Base-by-base conservation (phyloP, 352 stramenopile genomes). In the Pythium scleroteichum region DNA sequence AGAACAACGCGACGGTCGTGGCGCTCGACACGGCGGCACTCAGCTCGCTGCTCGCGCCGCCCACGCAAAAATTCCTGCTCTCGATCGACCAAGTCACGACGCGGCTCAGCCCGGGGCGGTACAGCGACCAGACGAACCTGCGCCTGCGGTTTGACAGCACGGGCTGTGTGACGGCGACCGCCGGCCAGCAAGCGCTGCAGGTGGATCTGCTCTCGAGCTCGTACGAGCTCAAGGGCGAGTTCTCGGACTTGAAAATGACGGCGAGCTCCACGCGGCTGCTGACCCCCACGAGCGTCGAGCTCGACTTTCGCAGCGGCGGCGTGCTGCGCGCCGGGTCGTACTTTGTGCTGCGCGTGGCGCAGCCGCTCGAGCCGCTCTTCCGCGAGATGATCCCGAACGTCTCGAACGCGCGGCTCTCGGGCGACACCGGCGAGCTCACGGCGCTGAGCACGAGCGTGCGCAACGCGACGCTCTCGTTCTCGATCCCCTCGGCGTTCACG, bases 311-410 rank as follows among this genome's bases (percentile, higher is more conserved):
- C 2, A 93, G 75, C 54, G 84, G 84, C 2, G 82, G 81, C 0
- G 69, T 89, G 38, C 61, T 93, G 2, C 74, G 64, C 50, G 72
- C 78, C 10, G 78, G 78, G 0, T 73, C 67, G 1, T 86, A 90
- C 57, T 79, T 93, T 62, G 60, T 93, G 32, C 62, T 93, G 23
- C 82, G 84, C 33, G 84, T 93, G 0, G 79, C 79, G 7, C 75
- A 65, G 19, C 66, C 73, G n/a, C 47, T 84, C 17, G 84, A 93
- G 41, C 52, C 64, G 17, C 52, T 81, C 12, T 93, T 93, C 60
- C 68, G 73, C 14, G 44, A 69, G 1, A 59, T 91, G 32, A 89
- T 93, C 48, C 40, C n/a, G 22, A 72, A 80, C 35, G 71, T 93
- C 0, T 71, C 57, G 3, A 72, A 71, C 22, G 81, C 82, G 1